phyloP scores from a whole-genome alignment of 2,329 filamentous ascomycete genomes.

The Fusarium sublunatum region DNA sequence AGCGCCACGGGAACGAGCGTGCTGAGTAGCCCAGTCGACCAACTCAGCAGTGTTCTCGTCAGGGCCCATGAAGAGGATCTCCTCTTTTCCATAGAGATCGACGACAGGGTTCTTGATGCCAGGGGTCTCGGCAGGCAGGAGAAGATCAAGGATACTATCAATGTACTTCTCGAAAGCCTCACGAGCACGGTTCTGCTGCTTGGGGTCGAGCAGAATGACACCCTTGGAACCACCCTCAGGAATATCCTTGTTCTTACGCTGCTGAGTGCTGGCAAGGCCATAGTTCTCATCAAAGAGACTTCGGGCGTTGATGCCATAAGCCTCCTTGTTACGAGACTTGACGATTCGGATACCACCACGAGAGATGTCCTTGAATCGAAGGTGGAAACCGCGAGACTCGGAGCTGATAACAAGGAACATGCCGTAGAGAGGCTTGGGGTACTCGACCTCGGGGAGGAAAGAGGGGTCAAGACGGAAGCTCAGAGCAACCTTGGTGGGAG shows the following conservation, averaged over 20 bases:
- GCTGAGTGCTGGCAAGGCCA: constrained; percentile 96
- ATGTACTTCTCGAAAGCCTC: constrained; percentile 99
- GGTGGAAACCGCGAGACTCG: constrained; percentile 95
- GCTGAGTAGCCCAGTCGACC: constrained; percentile 98
- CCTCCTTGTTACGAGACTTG: constrained; percentile 96
- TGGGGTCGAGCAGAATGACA: constrained; percentile 91
- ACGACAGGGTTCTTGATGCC: constrained; percentile 99
- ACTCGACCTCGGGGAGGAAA: constrained; percentile 92
- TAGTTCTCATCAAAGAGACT: constrained; percentile 99
- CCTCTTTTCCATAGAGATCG: constrained; percentile 91
- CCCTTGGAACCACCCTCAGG: constrained; percentile 98
- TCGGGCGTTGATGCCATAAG: constrained; percentile 94
- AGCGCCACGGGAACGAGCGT: constrained; percentile 86
- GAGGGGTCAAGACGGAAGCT: constrained; percentile 92
- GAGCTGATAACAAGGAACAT: constrained; percentile 99
- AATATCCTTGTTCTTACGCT: constrained; percentile 99
- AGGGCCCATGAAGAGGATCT: constrained; percentile 98
- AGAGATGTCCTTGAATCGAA: constrained; percentile 96
- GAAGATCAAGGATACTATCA: constrained; percentile 94
- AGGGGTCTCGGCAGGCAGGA: constrained; percentile 88
- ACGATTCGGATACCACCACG: constrained; percentile 98
- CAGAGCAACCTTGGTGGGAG: constrained; percentile 96
- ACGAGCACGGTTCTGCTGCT: constrained; percentile 90
- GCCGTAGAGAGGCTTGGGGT: constrained; percentile 91
- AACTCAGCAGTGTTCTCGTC: constrained; percentile 99